Evolutionary conservation across 805 yeast genomes (phyloP).

Genomic region (Ogataea allantospora): DNA sequence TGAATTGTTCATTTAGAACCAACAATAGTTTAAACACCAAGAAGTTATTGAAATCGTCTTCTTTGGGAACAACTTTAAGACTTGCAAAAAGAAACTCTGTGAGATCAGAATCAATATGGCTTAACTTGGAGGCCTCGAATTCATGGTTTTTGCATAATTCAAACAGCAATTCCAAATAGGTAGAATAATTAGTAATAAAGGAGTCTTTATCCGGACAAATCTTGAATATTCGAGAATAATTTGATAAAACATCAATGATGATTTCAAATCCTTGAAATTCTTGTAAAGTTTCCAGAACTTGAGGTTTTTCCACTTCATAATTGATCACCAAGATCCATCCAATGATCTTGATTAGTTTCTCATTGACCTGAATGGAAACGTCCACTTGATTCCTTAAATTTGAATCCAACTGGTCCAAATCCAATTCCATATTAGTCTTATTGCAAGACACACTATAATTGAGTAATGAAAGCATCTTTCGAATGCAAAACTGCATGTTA

Average conservation of each 20-base stretch:
- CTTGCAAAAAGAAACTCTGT: constrained; percentile 47
- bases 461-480: constrained; percentile 48
- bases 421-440: constrained; percentile 21
- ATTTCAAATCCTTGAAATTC: constrained; percentile 53
- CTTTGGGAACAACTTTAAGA: constrained; percentile 40
- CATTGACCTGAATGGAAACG: constrained; percentile 25
- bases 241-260: constrained; percentile 30
- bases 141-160: constrained; percentile 54
- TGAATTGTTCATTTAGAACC: constrained; percentile 82
- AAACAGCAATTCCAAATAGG: constrained; percentile 49
- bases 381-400: constrained; percentile 23
- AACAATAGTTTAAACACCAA: constrained; percentile 69
- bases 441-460: constrained; percentile 32
- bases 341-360: constrained; percentile 31
- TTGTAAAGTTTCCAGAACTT: constrained; percentile 44
- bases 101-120: constrained; percentile 42
- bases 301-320: constrained; percentile 19
- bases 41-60: constrained; percentile 58
- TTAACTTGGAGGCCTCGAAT: constrained; percentile 41
- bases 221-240: constrained; percentile 35
- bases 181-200: constrained; percentile 23
- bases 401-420: constrained; percentile 15
- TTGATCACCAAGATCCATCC: constrained; percentile 34
- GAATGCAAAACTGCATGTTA: constrained; percentile 44
- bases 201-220: constrained; percentile 34